Conservation (phyloP, 2,329 filamentous ascomycete genomes). For the Fusarium sp. region DNA sequence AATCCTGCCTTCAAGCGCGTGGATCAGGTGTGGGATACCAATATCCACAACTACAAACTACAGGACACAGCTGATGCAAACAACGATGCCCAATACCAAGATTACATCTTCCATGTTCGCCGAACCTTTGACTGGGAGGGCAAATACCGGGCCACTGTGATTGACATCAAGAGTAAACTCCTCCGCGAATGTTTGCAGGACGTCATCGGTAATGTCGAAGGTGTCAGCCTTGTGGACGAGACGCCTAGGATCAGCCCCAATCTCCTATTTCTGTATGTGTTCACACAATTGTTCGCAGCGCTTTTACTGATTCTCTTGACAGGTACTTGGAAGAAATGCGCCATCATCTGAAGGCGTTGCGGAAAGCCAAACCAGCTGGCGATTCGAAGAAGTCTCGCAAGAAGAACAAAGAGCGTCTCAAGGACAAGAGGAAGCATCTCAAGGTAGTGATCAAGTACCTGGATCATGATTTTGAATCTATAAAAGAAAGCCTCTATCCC, state of each 20-base stretch:
- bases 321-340: constrained; percentile 85
- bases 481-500: constrained; percentile 82
- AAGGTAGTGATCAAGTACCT: constrained; percentile 81
- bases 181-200: constrained; percentile 73
- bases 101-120: constrained; percentile 86
- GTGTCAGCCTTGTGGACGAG: constrained; percentile 84
- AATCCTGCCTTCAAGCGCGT: constrained; percentile 63
- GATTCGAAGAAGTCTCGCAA: constrained; percentile 69
- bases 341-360: constrained; percentile 72
- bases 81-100: constrained; percentile 73
- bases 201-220: constrained; percentile 54
- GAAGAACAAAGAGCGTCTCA: constrained; percentile 70
- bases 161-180: constrained; percentile 88
- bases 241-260: constrained; percentile 80
- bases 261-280: constrained; percentile 72
- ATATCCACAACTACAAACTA: constrained; percentile 65
- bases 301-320: constrained; percentile 37
- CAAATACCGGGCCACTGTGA: constrained; percentile 77
- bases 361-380: constrained; percentile 64
- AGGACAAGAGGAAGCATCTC: constrained; percentile 72
- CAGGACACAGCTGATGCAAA: constrained; percentile 65
- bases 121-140: constrained; percentile 88
- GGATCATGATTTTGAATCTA: constrained; percentile 83
- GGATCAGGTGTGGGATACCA: constrained; percentile 67
- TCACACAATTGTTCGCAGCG: no score